Evolutionary conservation across 139 green algal species (phyloP).

Genomic region (Tetraselmis chui): DNA sequence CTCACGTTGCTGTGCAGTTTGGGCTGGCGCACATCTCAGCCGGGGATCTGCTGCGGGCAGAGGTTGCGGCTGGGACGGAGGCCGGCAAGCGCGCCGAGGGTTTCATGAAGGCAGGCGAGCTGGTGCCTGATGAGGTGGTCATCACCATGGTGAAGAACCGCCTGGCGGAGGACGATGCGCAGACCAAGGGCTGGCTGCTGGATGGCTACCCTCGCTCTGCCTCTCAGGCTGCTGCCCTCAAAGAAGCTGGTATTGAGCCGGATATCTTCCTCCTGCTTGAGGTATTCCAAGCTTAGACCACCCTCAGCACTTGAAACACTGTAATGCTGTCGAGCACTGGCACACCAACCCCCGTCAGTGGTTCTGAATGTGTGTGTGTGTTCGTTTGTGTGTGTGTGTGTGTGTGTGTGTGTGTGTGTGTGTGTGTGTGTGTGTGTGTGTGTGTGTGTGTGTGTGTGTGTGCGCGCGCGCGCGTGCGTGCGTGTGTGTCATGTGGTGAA

Average conservation of each 20-base stretch:
- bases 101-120: conserved; percentile 90
- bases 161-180: conserved; percentile 42
- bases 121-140: conserved; percentile 90
- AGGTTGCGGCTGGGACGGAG: conserved; percentile 79
- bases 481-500: conserved; percentile 40
- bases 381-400: too few species aligned
- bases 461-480: too few species aligned
- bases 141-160: conserved; percentile 76
- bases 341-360: too few species aligned
- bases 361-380: too few species aligned
- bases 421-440: too few species aligned
- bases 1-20: conserved; percentile 61
- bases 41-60: conserved; percentile 92
- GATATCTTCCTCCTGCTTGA: conserved; percentile 94
- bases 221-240: conserved; percentile 88
- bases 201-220: conserved; percentile 92
- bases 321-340: neutral
- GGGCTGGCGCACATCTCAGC: conserved; percentile 90
- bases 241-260: conserved; percentile 81
- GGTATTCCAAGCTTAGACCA: conserved; percentile 27
- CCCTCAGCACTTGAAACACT: neutral
- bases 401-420: too few species aligned
- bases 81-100: conserved; percentile 64
- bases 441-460: too few species aligned
- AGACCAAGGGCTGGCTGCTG: conserved; percentile 84